Conservation (phyloP, 192 early-diverging fungal species). For the Coemansia sp. region DNA sequence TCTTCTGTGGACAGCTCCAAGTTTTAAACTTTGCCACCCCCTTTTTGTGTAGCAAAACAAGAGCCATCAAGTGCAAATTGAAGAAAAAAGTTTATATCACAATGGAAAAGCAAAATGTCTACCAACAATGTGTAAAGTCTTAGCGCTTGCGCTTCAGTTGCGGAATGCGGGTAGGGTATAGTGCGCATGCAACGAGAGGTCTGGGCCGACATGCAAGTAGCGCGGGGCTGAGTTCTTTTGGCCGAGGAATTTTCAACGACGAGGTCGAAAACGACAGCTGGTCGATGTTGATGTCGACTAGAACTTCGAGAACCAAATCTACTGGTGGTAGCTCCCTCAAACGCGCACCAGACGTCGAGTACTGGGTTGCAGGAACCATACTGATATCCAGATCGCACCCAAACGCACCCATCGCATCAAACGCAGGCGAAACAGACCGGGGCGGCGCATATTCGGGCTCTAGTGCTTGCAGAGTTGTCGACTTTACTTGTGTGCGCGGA, state of each 20-base stretch:
- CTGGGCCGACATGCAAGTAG: constrained; percentile 8
- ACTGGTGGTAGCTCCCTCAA: constrained; percentile 14
- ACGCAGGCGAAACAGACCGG: neutral
- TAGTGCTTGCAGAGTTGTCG: neutral
- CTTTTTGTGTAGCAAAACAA: neutral
- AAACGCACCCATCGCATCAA: constrained; percentile 23
- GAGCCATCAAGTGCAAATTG: no score
- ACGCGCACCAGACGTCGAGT: neutral
- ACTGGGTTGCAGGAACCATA: constrained; percentile 32
- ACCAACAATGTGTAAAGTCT: neutral
- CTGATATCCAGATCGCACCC: constrained; percentile 33
- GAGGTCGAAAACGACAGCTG: neutral
- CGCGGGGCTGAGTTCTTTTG: neutral
- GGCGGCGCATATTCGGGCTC: constrained; percentile 43
- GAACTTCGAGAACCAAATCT: constrained; percentile 18
- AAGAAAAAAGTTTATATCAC: neutral
- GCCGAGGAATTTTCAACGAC: constrained; percentile 1
- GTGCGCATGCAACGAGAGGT: constrained; percentile 17
- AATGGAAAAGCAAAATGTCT: neutral
- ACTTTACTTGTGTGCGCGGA: neutral
- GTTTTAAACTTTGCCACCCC: constrained; percentile 6
- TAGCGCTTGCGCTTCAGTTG: constrained; percentile 46
- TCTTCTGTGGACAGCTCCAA: neutral
- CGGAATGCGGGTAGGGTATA: constrained; percentile 41
- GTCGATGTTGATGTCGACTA: constrained; percentile 10